Evolutionary conservation across 352 stramenopile species (phyloP).

Genomic region (Phytophthora idaei): DNA sequence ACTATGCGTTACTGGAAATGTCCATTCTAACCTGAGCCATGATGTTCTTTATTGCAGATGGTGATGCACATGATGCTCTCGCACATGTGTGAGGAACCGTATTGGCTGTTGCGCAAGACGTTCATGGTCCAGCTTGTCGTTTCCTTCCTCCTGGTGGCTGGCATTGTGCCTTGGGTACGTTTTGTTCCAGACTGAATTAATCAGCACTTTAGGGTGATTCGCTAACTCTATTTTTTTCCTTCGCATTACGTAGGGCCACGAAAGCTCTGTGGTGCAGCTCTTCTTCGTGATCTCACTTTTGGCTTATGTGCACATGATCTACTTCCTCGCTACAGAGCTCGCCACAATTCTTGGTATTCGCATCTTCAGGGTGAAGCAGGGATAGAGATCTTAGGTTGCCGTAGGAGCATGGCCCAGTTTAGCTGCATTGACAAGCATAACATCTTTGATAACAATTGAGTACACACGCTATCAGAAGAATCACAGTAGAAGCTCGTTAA

Average conservation of each 20-base stretch:
- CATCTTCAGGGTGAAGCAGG: slow-evolving; percentile 85
- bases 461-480: slow-evolving; percentile 1
- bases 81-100: slow-evolving; percentile 88
- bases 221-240: slow-evolving; percentile 2
- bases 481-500: slow-evolving; percentile 1
- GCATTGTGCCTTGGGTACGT: slow-evolving; percentile 77
- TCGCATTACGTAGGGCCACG: slow-evolving; percentile 47
- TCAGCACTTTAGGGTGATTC: neutral
- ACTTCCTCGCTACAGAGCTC: slow-evolving; percentile 78
- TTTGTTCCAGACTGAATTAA: neutral
- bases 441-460: neutral
- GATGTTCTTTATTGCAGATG: slow-evolving; percentile 53
- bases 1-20: neutral
- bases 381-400: slow-evolving; percentile 16
- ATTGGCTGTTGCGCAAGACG: slow-evolving; percentile 86
- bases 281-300: slow-evolving; percentile 79
- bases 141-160: slow-evolving; percentile 69
- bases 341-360: slow-evolving; percentile 76
- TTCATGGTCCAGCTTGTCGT: slow-evolving; percentile 69
- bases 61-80: slow-evolving; percentile 92
- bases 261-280: slow-evolving; percentile 72
- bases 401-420: neutral
- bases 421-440: slow-evolving; percentile 10
- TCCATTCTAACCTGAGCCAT: neutral
- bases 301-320: slow-evolving; percentile 86